A percentile compares a stretch with the other conserved stretches of the same genome.
Conservation (phyloP, 78 protist genomes). For the Dictyostelium citrinum region DNA sequence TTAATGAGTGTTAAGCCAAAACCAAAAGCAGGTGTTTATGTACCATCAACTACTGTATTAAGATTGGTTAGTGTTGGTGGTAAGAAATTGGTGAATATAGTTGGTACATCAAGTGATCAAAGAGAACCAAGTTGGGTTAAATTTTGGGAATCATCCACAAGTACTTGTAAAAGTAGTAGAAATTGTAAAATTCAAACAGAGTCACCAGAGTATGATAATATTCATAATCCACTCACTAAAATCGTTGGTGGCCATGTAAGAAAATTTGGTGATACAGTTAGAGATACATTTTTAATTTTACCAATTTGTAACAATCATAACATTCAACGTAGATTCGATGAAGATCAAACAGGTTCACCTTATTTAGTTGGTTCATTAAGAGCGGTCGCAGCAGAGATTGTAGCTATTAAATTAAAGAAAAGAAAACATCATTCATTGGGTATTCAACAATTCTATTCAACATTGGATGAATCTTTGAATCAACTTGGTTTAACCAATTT, state of each 20-base stretch:
- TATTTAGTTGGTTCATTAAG: background rate
- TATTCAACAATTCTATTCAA: background rate
- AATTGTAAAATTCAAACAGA: background rate
- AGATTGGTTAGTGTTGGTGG: background rate
- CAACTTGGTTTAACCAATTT: background rate
- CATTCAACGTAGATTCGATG: background rate
- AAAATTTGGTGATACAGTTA: background rate
- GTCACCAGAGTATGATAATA: background rate
- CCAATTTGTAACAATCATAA: background rate
- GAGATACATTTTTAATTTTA: background rate
- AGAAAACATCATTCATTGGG: background rate
- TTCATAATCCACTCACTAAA: background rate
- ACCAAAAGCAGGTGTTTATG: background rate
- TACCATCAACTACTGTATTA: background rate
- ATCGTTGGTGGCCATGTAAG: background rate
- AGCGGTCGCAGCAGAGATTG: background rate
- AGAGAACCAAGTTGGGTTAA: background rate
- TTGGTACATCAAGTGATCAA: background rate
- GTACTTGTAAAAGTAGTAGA: background rate
- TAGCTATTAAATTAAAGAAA: background rate
- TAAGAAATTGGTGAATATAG: background rate
- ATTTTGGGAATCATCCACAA: background rate
- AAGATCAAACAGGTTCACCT: background rate
- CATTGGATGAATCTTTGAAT: background rate
- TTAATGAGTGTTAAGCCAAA: background rate